Conservation (phyloP, 345 rosid species). For the Corchorus olitorius region DNA sequence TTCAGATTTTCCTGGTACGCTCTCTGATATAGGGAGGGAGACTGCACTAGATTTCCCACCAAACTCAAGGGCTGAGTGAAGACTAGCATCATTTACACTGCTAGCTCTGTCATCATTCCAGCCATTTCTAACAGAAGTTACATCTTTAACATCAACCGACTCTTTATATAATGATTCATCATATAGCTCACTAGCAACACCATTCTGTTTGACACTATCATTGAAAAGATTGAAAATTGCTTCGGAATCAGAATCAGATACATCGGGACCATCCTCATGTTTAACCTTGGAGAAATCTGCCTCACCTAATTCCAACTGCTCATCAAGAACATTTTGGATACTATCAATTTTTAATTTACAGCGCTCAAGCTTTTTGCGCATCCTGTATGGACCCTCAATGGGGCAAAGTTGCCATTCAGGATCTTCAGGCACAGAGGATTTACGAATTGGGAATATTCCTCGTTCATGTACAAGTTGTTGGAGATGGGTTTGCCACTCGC, state of each 20-base stretch:
- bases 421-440: slow-evolving; percentile 57
- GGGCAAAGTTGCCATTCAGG: slow-evolving; percentile 99
- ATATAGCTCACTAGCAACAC: slow-evolving; percentile 56
- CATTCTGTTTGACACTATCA: slow-evolving; percentile 41
- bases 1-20: slow-evolving; percentile 70
- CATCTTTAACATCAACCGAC: slow-evolving; percentile 52
- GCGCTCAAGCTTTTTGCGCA: slow-evolving; percentile 98
- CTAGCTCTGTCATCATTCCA: slow-evolving; percentile 91
- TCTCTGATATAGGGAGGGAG: slow-evolving; percentile 78
- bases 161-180: slow-evolving; percentile 59
- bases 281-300: slow-evolving; percentile 57
- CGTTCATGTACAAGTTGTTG: slow-evolving; percentile 98
- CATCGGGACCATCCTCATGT: slow-evolving; percentile 55
- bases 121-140: slow-evolving; percentile 62
- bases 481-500: slow-evolving; percentile 97
- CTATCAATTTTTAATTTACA: slow-evolving; percentile 80
- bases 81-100: slow-evolving; percentile 91
- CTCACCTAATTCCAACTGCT: slow-evolving; percentile 75
- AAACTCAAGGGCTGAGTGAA: slow-evolving; percentile 93
- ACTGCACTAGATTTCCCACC: slow-evolving; percentile 78
- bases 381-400: slow-evolving; percentile 98
- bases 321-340: slow-evolving; percentile 76
- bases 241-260: slow-evolving; percentile 73
- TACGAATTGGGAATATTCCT: slow-evolving; percentile 87
- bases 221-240: slow-evolving; percentile 57